These are phyloP conservation scores for Collybia sp. DNA, from an alignment of 768 basidiomycete species.

Conservation along the genomic window DNA sequence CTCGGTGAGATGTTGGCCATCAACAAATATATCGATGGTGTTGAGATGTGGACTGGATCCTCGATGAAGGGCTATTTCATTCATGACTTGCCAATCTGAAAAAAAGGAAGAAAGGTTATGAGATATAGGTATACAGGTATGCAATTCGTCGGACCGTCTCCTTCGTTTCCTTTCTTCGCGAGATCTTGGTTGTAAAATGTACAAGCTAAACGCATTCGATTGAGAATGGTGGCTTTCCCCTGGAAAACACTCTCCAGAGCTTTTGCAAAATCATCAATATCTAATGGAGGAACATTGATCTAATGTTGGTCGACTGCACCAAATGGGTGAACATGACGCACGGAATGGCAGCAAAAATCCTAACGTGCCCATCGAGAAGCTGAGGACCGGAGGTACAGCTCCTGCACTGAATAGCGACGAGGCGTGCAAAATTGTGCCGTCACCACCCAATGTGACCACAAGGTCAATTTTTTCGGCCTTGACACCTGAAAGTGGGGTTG, in stretches of 20 bases:
- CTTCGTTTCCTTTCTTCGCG: constrained; percentile 48
- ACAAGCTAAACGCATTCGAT: constrained; percentile 89
- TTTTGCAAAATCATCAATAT: constrained; percentile 82
- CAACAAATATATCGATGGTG: constrained; percentile 90
- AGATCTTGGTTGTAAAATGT: constrained; percentile 64
- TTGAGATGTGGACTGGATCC: constrained; percentile 90
- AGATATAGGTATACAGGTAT: neutral
- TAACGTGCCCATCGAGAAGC: constrained; percentile 90
- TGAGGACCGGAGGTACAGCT: constrained; percentile 89
- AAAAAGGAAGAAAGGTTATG: constrained; percentile 7
- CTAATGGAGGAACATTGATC: constrained; percentile 31
- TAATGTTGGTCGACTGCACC: neutral
- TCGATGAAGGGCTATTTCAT: constrained; percentile 90
- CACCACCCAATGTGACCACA: constrained; percentile 89
- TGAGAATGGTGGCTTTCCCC: constrained; percentile 76
- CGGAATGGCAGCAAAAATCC: constrained; percentile 94
- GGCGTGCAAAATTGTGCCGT: constrained; percentile 92
- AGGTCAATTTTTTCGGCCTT: constrained; percentile 69
- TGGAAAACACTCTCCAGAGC: constrained; percentile 77
- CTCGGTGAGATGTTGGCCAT: constrained; percentile 93
- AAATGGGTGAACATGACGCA: constrained; percentile 34
- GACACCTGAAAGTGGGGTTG: constrained; percentile 38
- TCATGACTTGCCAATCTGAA: constrained; percentile 94
- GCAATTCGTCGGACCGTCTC: constrained; percentile 44
- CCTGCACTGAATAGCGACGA: constrained; percentile 86